Evolutionary conservation across 73 alveolate genomes (phyloP).

Genomic region (Diophrys sp.): DNA sequence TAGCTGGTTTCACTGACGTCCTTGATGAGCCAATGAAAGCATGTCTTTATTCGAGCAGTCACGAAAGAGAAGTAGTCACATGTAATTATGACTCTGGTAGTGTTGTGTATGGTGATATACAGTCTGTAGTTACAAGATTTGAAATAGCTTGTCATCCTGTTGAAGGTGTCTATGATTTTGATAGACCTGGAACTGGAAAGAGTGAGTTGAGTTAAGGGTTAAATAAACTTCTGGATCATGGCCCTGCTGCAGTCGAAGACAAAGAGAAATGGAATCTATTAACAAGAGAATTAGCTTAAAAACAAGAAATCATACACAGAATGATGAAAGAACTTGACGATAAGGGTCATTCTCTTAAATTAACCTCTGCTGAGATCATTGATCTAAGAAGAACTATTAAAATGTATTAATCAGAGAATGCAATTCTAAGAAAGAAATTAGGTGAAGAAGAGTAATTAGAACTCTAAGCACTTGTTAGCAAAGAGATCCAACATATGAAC

Average conservation of each 20-base stretch:
- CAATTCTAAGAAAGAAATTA: constrained; percentile 89
- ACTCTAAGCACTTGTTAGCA: constrained; percentile 88
- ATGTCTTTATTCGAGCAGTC: no score
- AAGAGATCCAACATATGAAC: constrained; percentile 95
- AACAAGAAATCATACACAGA: constrained; percentile 97
- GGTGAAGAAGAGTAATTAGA: constrained; percentile 97
- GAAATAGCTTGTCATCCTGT: constrained; percentile 58
- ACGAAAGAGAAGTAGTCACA: no score
- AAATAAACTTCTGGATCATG: constrained; percentile 53
- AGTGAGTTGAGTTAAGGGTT: constrained; percentile 20
- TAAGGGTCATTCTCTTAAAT: constrained; percentile 90
- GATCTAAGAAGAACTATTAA: constrained; percentile 96
- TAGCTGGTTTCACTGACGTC: constrained; percentile 12
- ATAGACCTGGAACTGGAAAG: constrained; percentile 31
- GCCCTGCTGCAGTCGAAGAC: constrained; percentile 71
- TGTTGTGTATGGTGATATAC: no score
- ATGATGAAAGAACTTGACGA: constrained; percentile 99
- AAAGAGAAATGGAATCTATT: constrained; percentile 96
- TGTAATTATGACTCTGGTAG: no score
- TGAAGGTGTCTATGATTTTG: constrained; percentile 55
- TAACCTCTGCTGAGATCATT: constrained; percentile 96
- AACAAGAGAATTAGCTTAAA: constrained; percentile 92
- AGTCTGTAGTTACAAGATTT: no score
- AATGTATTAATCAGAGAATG: constrained; percentile 95
- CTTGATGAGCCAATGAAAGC: constrained; percentile 27